Percentiles rank a stretch among this genome's conserved stretches.
These are phyloP conservation scores for Saccharomycopsis oosterbeekiorum DNA, from an alignment of 805 yeast species.

Conservation along the genomic window DNA sequence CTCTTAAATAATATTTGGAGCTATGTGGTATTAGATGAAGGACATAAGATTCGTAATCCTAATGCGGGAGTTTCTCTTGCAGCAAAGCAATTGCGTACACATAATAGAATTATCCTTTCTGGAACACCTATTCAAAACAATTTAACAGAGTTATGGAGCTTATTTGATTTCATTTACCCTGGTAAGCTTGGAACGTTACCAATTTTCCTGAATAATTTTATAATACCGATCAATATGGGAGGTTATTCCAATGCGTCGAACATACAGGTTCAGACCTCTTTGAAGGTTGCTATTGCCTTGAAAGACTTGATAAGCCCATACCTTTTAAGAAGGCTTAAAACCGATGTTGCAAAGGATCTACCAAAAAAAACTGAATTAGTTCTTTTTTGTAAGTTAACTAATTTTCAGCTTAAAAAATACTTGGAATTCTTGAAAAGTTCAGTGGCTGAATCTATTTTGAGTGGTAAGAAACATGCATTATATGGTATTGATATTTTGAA, in stretches of 20 bases:
- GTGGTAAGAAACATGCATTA: constrained; percentile 71
- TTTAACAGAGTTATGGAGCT: constrained; percentile 83
- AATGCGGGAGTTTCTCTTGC: constrained; percentile 78
- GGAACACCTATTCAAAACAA: constrained; percentile 98
- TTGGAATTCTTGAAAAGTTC: constrained; percentile 64
- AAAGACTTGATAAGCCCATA: constrained; percentile 87
- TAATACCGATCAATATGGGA: constrained; percentile 90
- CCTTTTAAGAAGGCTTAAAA: constrained; percentile 73
- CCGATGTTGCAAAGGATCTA: constrained; percentile 89
- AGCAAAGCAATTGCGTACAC: constrained; percentile 76
- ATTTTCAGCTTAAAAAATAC: constrained; percentile 64
- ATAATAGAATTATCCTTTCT: constrained; percentile 78
- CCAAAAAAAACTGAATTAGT: constrained; percentile 94
- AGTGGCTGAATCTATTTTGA: constrained; percentile 60
- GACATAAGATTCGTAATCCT: constrained; percentile 94
- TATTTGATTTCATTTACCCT: constrained; percentile 91
- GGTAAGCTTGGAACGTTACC: constrained; percentile 93
- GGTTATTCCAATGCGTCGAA: constrained; percentile 97
- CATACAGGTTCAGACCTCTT: constrained; percentile 92
- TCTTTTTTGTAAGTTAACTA: constrained; percentile 77
- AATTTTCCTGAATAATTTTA: constrained; percentile 85
- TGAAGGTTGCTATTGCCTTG: constrained; percentile 86
- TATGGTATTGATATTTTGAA: constrained; percentile 85
- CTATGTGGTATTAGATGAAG: constrained; percentile 87
- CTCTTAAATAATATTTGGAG: constrained; percentile 74